Evolutionary conservation across 331 rosid genomes (phyloP).

Genomic region (Acacia concinna): DNA sequence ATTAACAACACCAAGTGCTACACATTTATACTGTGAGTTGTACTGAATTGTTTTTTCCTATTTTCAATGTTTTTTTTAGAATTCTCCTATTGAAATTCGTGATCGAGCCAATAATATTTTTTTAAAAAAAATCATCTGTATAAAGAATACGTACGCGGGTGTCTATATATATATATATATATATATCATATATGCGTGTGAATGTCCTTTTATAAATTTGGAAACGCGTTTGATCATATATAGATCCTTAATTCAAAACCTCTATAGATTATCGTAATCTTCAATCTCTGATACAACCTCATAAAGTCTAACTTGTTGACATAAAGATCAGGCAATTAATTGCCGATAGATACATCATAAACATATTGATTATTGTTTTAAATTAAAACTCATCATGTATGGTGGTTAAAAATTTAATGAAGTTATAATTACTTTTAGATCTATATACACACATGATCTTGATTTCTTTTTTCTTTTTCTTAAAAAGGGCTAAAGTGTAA

Average conservation of each 20-base stretch:
- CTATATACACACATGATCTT: background rate
- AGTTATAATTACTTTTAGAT: background rate
- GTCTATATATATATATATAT: too few relatives aligned
- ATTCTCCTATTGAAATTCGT: background rate
- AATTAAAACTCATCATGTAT: background rate
- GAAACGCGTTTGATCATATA: background rate
- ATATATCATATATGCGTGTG: too few relatives aligned
- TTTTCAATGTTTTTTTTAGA: too few relatives aligned
- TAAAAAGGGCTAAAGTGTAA: too few relatives aligned
- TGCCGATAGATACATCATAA: background rate
- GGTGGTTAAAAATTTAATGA: background rate
- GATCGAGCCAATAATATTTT: background rate
- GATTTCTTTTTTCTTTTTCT: too few relatives aligned
- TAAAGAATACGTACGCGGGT: too few relatives aligned
- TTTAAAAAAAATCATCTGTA: background rate
- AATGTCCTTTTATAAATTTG: too few relatives aligned
- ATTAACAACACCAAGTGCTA: too few relatives aligned
- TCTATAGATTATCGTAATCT: background rate
- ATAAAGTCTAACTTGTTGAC: background rate
- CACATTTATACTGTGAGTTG: too few relatives aligned
- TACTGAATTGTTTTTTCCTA: too few relatives aligned
- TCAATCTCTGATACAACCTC: background rate
- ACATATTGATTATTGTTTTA: background rate
- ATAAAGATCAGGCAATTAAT: background rate
- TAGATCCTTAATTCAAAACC: background rate